Percentiles rank a stretch among this genome's conserved stretches.
Conservation (phyloP, 2,329 filamentous ascomycete genomes). For the Pseudogymnoascus sp. region DNA sequence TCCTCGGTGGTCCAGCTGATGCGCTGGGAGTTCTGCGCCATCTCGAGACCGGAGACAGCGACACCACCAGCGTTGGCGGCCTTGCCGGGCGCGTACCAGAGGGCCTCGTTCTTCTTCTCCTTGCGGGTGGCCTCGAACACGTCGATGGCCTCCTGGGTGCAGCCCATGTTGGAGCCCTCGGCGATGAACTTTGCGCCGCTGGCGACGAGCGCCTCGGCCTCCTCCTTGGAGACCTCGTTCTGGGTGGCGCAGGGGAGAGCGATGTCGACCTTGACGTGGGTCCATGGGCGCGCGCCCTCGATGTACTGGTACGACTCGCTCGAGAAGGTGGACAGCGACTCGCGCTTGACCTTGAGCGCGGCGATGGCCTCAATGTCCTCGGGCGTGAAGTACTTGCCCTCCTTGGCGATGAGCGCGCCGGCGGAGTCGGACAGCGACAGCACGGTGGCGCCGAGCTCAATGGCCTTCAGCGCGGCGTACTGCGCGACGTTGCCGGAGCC, state of each 20-base stretch:
- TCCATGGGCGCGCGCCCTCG: slow-evolving; percentile 81
- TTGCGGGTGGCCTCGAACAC: slow-evolving; percentile 75
- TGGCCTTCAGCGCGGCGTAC: slow-evolving; percentile 91
- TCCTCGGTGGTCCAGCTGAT: slow-evolving; percentile 81
- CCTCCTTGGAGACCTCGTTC: slow-evolving; percentile 91
- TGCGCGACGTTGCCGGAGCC: slow-evolving; percentile 97
- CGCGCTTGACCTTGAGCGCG: slow-evolving; percentile 75
- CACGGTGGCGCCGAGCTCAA: slow-evolving; percentile 89
- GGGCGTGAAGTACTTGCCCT: slow-evolving; percentile 63
- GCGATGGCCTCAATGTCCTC: slow-evolving; percentile 75
- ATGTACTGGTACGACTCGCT: slow-evolving; percentile 73
- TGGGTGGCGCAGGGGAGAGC: slow-evolving; percentile 91
- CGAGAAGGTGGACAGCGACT: slow-evolving; percentile 67
- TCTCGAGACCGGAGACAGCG: slow-evolving; percentile 93
- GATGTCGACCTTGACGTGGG: slow-evolving; percentile 82
- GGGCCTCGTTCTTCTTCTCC: slow-evolving; percentile 57
- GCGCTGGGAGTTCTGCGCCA: slow-evolving; percentile 93
- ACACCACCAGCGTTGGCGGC: slow-evolving; percentile 97
- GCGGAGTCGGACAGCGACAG: slow-evolving; percentile 90
- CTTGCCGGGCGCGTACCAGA: slow-evolving; percentile 98
- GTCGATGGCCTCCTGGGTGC: slow-evolving; percentile 90
- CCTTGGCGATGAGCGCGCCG: slow-evolving; percentile 69
- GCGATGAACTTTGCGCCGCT: slow-evolving; percentile 78
- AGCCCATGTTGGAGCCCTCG: slow-evolving; percentile 98
- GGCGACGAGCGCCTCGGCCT: slow-evolving; percentile 73